A percentile compares a stretch with the other conserved stretches of the same genome.
phyloP scores from a whole-genome alignment of 257 asterid species.

The Capsicum pubescens region DNA sequence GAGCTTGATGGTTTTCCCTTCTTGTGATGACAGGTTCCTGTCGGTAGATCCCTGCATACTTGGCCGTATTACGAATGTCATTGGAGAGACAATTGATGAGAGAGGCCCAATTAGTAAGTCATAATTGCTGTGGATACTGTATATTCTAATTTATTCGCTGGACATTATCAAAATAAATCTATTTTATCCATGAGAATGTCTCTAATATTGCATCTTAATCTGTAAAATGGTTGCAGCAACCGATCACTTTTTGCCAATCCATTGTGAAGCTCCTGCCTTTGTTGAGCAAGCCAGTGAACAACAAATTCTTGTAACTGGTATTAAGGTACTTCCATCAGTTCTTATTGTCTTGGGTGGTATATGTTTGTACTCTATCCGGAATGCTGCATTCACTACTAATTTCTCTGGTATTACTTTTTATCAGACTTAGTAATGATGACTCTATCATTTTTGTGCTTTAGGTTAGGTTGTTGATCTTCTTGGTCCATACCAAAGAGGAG shows the following conservation, averaged over 20 bases:
- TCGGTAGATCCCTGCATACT: too few relatives aligned
- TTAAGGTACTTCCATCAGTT: constrained; percentile 60
- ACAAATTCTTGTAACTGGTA: constrained; percentile 94
- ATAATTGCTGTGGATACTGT: neutral
- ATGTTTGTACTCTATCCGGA: neutral
- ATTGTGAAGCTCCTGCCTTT: constrained; percentile 94
- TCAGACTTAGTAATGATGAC: neutral
- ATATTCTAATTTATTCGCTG: neutral
- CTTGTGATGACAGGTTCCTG: too few relatives aligned
- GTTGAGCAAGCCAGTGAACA: constrained; percentile 98
- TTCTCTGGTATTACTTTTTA: neutral
- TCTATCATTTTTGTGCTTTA: neutral
- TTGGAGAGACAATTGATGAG: too few relatives aligned
- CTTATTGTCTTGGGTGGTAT: neutral
- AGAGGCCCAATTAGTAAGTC: too few relatives aligned
- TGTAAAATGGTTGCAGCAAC: constrained; percentile 56
- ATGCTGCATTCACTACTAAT: neutral
- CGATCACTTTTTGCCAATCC: constrained; percentile 87
- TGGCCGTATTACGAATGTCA: too few relatives aligned
- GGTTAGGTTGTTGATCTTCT: constrained; percentile 92
- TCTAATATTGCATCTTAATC: constrained; percentile 25
- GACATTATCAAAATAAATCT: neutral
- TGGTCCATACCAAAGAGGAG: constrained; percentile 98
- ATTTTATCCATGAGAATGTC: neutral
- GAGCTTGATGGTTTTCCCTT: too few relatives aligned